phyloP scores from a whole-genome alignment of 2,329 filamentous ascomycete genomes.

The Fusarium lateritium region DNA sequence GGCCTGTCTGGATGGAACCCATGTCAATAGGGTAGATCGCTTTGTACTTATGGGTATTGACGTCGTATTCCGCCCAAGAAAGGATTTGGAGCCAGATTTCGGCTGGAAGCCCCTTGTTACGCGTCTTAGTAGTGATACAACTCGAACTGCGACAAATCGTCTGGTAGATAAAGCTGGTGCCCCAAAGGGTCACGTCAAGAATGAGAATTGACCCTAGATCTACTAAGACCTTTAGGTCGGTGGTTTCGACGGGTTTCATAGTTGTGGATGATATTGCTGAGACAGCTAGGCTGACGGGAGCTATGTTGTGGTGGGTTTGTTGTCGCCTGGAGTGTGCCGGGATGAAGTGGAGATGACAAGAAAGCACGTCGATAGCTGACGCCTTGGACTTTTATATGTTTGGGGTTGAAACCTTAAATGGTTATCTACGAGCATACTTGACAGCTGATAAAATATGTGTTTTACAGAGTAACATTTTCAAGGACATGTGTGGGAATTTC shows the following conservation, averaged over 20 bases:
- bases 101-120: background rate
- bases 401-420: too few species aligned
- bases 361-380: too few species aligned
- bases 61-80: background rate
- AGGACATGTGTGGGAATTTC: too few species aligned
- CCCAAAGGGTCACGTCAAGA: background rate
- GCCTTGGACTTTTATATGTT: too few species aligned
- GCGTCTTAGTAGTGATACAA: background rate
- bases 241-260: background rate
- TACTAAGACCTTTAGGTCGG: fast-evolving
- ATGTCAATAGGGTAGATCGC: background rate
- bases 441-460: too few species aligned
- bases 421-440: too few species aligned
- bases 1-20: fast-evolving
- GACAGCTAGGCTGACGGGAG: too few species aligned
- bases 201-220: background rate
- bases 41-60: background rate
- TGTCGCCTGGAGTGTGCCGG: too few species aligned
- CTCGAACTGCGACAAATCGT: fast-evolving
- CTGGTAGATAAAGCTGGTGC: background rate
- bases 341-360: too few species aligned
- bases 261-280: background rate
- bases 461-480: too few species aligned
- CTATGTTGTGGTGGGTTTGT: too few species aligned
- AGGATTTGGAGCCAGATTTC: slow-evolving; percentile 18